Evolutionary conservation across 2,329 filamentous ascomycete genomes (phyloP).

Genomic region (Arthrobotrys sphaeroides): DNA sequence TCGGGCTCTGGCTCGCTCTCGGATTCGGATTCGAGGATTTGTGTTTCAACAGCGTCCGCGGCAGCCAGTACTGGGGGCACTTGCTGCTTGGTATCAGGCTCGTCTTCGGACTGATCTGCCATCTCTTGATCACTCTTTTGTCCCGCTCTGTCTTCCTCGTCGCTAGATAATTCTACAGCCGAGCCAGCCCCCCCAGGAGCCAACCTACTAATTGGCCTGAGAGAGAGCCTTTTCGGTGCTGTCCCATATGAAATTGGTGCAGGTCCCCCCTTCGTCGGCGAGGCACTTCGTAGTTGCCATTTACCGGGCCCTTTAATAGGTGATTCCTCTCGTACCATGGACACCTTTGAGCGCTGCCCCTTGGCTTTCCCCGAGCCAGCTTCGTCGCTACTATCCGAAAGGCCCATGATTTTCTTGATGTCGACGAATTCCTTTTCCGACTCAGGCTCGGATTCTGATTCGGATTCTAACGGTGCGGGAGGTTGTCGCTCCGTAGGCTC

Average conservation of each 20-base stretch:
- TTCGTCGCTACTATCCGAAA: constrained; percentile 40
- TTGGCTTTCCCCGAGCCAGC: not conserved
- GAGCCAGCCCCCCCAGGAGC: not conserved
- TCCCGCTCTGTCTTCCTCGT: constrained; percentile 11
- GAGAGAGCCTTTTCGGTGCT: constrained; percentile 12
- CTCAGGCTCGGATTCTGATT: constrained; percentile 13
- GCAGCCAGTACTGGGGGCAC: not conserved
- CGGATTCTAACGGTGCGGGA: constrained; percentile 2
- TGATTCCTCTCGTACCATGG: constrained; percentile 40
- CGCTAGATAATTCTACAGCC: not conserved
- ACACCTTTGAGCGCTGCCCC: not conserved
- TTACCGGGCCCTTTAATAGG: constrained; percentile 37
- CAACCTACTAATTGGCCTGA: constrained; percentile 18
- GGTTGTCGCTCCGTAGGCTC: constrained; percentile 24
- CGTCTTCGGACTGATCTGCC: not conserved
- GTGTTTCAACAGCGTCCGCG: not conserved
- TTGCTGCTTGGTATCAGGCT: not conserved
- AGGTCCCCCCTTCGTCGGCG: constrained; percentile 29
- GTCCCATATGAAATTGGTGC: constrained; percentile 21
- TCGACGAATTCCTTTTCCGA: constrained; percentile 7
- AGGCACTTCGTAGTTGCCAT: constrained; percentile 33
- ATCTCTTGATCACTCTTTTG: constrained; percentile 10
- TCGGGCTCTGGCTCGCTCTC: not conserved
- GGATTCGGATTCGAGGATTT: not conserved
- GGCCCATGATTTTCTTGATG: constrained; percentile 4